Conservation (phyloP, 306 rosid species). For the Castanospermum australe region DNA sequence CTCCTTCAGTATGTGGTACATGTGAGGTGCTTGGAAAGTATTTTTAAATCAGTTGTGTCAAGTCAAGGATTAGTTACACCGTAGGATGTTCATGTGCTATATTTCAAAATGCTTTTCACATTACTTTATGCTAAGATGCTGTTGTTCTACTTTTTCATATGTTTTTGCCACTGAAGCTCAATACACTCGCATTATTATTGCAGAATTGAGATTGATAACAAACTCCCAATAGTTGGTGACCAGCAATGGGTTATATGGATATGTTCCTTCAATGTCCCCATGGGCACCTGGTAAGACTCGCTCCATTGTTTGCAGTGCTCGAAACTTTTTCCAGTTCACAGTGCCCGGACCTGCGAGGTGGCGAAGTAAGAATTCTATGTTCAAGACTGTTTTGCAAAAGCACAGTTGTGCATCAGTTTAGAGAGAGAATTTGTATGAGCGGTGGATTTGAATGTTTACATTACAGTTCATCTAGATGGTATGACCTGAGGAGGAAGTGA, state of each 20-base stretch:
- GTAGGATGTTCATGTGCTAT: background rate
- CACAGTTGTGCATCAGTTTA: background rate
- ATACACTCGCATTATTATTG: background rate
- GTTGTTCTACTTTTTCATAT: background rate
- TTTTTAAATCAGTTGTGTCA: background rate
- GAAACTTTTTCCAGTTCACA: slow-evolving; percentile 87
- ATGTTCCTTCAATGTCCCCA: slow-evolving; percentile 90
- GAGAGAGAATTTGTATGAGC: background rate
- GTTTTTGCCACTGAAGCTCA: background rate
- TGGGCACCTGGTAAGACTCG: slow-evolving; percentile 98
- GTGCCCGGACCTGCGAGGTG: slow-evolving; percentile 98
- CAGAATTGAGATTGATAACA: slow-evolving; percentile 63
- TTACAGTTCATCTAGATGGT: slow-evolving; percentile 35
- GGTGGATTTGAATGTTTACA: background rate
- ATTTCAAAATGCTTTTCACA: background rate
- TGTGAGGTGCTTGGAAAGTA: background rate
- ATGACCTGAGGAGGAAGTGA: slow-evolving; percentile 52
- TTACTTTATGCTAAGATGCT: background rate
- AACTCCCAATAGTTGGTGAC: slow-evolving; percentile 61
- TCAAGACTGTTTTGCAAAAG: background rate
- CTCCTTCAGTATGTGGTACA: background rate
- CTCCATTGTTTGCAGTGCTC: slow-evolving; percentile 94
- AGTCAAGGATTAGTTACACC: background rate
- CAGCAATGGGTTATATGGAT: slow-evolving; percentile 83
- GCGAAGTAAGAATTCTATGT: slow-evolving; percentile 64